Evolutionary conservation across 306 rosid species (phyloP).

Genomic region (Prunus dulcis): DNA sequence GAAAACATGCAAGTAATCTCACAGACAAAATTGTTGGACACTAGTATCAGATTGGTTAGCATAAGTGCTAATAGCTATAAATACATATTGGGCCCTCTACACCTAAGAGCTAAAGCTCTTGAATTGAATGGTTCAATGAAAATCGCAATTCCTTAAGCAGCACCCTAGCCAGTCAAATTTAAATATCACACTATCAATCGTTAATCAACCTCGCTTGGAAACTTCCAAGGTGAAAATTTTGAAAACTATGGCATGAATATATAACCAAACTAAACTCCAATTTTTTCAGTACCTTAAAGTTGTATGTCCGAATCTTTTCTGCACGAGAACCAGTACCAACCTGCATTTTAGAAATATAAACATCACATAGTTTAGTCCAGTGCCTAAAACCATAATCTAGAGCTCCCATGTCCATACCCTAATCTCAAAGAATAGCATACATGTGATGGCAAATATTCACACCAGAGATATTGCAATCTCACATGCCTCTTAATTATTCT

Average conservation of each 20-base stretch:
- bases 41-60: neutral
- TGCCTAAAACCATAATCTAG: neutral
- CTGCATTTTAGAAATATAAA: constrained; percentile 41
- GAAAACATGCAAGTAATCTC: neutral
- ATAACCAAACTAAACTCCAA: neutral
- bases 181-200: neutral
- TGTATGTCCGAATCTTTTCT: constrained; percentile 91
- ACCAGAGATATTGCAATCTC: constrained; percentile 2
- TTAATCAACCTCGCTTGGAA: constrained; percentile 5
- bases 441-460: neutral
- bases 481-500: constrained; percentile 7
- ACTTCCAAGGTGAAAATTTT: neutral
- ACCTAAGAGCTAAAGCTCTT: neutral
- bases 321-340: constrained; percentile 97
- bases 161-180: neutral
- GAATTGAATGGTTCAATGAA: neutral
- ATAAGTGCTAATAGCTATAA: neutral
- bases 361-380: neutral
- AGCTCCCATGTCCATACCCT: neutral
- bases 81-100: neutral
- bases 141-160: constrained; percentile 6
- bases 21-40: neutral
- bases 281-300: constrained; percentile 63
- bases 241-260: neutral
- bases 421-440: neutral